Base-by-base conservation (phyloP, 495 filamentous ascomycete genomes). In the Schizothecium vesticola region DNA sequence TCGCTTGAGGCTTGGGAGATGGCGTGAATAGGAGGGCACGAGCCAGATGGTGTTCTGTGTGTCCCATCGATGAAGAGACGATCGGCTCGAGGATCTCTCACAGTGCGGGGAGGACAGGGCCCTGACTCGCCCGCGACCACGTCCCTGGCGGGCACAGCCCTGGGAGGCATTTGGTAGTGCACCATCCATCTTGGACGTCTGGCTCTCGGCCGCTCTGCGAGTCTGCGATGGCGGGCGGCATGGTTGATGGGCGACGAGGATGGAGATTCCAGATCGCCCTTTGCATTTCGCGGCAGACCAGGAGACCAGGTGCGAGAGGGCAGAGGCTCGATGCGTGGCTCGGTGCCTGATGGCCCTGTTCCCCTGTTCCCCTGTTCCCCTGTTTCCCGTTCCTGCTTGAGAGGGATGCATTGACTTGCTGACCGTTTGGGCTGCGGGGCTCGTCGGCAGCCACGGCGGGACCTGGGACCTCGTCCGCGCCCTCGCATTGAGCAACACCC, bases 91-190 rank as follows among this genome's bases (percentile, higher is more conserved):
- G 59, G 65, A 60, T 66, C 56, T 26, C 33, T 65, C 57, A 66
- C 65, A 66, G 65, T 66, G 65, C 65, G 65, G 56, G 57, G 56
- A 61, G 12, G 4, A 16, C 4, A 51, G 28, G 24, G 63, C 23
- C 63, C 63, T 66, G 65, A 66, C 65, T 66, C 65, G 65, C 33
- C 29, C 11, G 26, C 26, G 23, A 22, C 51, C 59, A 60, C 19
- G 65, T 66, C n/a, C 65, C 65, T 66, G 65, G 65, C 57, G 55
- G 64, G 57, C 65, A 66, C 65, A 33, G 65, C 65, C 64, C 31
- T 51, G 64, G 24, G 22, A 59, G 24, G 43, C 43, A n/a, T 51
- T 51, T n/a, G 43, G n/a, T 51, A 19, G 43, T 51, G 16, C 19
- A n/a, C n/a, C n/a, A n/a, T n/a, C n/a, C n/a, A n/a, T n/a, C n/a